phyloP scores from a whole-genome alignment of 495 filamentous ascomycete genomes.

The Terfezia boudieri region DNA sequence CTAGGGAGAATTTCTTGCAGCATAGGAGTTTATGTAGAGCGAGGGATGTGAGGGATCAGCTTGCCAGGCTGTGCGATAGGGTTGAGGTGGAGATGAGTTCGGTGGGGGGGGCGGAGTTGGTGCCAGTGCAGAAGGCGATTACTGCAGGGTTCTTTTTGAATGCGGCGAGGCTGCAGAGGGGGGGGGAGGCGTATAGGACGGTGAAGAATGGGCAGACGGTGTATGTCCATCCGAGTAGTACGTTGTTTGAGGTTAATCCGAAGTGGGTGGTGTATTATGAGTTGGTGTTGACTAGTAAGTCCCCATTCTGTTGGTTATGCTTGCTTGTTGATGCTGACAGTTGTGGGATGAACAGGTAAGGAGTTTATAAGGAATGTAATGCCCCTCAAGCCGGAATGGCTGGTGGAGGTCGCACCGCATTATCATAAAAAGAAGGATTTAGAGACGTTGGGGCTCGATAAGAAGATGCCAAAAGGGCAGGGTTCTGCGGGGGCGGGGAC shows the following conservation, averaged over 20 bases:
- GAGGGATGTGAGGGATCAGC: conserved; percentile 80
- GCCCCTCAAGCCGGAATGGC: conserved; percentile 65
- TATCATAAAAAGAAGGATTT: conserved; percentile 87
- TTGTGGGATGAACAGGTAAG: conserved; percentile 24
- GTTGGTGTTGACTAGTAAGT: conserved; percentile 55
- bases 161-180: conserved; percentile 62
- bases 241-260: conserved; percentile 59
- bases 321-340: not conserved
- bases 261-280: conserved; percentile 87
- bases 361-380: conserved; percentile 84
- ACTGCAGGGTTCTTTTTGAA: conserved; percentile 91
- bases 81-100: conserved; percentile 61
- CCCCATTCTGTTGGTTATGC: not conserved
- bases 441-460: conserved; percentile 54
- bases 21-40: conserved; percentile 68
- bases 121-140: conserved; percentile 66
- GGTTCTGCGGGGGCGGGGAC: conserved; percentile 25
- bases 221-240: conserved; percentile 69
- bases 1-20: conserved; percentile 83
- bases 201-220: conserved; percentile 82
- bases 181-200: conserved; percentile 80
- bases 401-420: conserved; percentile 83
- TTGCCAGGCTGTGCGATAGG: conserved; percentile 82
- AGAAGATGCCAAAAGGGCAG: conserved; percentile 51
- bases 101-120: conserved; percentile 43